Evolutionary conservation across 2,329 filamentous ascomycete genomes (phyloP).

Genomic region (Pseudogymnoascus sp.): DNA sequence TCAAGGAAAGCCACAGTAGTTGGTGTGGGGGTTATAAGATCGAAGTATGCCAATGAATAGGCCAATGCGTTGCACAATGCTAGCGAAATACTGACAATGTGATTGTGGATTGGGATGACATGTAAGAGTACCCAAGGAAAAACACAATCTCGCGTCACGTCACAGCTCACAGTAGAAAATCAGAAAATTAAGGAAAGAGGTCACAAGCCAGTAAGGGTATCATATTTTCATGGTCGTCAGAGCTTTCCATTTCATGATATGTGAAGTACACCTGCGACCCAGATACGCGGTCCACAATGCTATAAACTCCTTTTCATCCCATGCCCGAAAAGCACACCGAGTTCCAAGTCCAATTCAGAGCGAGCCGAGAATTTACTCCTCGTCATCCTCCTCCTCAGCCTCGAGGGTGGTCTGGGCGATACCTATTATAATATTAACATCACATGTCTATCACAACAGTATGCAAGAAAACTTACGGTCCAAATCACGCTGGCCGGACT

Average conservation of each 20-base stretch:
- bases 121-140: neutral
- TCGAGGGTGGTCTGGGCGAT: conserved; percentile 77
- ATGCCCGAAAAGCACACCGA: conserved; percentile 11
- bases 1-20: neutral
- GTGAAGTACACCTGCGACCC: conserved; percentile 10
- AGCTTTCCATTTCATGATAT: conserved; percentile 12
- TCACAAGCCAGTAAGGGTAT: conserved; percentile 9
- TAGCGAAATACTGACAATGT: neutral
- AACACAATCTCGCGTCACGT: neutral
- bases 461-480: conserved; percentile 56
- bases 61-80: neutral
- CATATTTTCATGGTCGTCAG: conserved; percentile 10
- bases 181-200: neutral
- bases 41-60: neutral
- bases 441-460: neutral
- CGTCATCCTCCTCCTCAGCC: conserved; percentile 65
- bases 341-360: conserved; percentile 11
- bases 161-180: neutral
- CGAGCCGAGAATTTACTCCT: conserved; percentile 28
- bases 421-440: conserved; percentile 34
- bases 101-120: neutral
- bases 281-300: conserved; percentile 8
- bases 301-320: conserved; percentile 12
- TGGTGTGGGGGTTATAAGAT: neutral
- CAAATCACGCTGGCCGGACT: conserved; percentile 97